These are phyloP conservation scores for Pseudopyrenochaeta lycopersici DNA, from an alignment of 2,329 filamentous ascomycete genomes.

Conservation along the genomic window DNA sequence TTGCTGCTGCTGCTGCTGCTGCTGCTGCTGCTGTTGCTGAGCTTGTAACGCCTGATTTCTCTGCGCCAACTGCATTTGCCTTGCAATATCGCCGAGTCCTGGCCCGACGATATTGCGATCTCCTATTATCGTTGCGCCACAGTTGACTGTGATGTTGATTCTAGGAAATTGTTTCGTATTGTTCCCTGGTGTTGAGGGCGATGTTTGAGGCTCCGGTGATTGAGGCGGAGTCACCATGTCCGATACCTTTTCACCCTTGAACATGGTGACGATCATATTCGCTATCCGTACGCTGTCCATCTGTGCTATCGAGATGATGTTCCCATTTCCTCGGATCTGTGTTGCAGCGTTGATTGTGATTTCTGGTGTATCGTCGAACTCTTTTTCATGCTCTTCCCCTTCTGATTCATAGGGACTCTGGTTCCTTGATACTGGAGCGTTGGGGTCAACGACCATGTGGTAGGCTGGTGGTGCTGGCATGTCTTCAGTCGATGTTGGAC, in stretches of 20 bases:
- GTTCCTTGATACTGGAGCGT: conserved; percentile 26
- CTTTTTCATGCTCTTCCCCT: conserved; percentile 26
- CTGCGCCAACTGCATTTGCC: conserved; percentile 43
- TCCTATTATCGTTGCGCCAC: conserved; percentile 45
- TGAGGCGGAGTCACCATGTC: conserved; percentile 5
- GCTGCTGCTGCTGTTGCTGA: conserved; percentile 6
- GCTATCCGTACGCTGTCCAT: conserved; percentile 42
- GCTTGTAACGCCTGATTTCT: conserved; percentile 29
- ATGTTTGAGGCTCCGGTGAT: conserved; percentile 5
- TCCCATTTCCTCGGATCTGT: conserved; percentile 44
- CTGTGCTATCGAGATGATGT: conserved; percentile 44
- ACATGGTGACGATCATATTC: conserved; percentile 31
- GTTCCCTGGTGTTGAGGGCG: conserved; percentile 10
- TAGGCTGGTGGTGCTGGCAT: conserved; percentile 43
- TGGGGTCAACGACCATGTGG: conserved; percentile 37
- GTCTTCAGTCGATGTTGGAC: conserved; percentile 11
- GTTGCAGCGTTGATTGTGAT: conserved; percentile 46
- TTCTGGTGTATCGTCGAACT: conserved; percentile 35
- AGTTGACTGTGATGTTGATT: conserved; percentile 45
- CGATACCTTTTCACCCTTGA: conserved; percentile 22
- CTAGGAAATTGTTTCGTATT: conserved; percentile 20
- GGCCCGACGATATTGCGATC: conserved; percentile 48
- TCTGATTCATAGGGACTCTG: conserved; percentile 27
- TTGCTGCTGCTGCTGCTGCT: conserved; percentile 6
- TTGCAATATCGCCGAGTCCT: conserved; percentile 43